Percentiles rank a stretch among this genome's conserved stretches.
Evolutionary conservation across 2,329 filamentous ascomycete species (phyloP).

Genomic region (Ophiostoma quercus): DNA sequence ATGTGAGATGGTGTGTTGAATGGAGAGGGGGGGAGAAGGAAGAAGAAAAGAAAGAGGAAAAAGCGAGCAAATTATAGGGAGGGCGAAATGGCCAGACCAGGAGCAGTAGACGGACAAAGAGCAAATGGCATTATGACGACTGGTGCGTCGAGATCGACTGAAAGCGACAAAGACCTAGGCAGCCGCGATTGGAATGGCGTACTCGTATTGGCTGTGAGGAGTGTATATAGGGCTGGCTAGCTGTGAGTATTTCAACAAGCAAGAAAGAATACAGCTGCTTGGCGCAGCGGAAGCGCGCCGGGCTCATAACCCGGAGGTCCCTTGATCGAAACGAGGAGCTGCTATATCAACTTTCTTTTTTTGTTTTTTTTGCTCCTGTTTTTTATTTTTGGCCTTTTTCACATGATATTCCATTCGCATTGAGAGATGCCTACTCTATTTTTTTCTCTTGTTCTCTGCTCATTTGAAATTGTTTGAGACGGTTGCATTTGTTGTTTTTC

Average conservation of each 20-base stretch:
- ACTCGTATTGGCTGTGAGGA: not conserved
- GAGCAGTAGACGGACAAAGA: conserved; percentile 3
- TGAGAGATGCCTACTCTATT: not conserved
- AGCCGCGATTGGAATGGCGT: conserved; percentile 2
- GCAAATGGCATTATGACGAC: not conserved
- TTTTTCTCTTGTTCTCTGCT: not conserved
- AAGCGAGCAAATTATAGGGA: not conserved
- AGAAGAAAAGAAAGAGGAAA: not conserved
- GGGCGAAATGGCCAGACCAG: not conserved
- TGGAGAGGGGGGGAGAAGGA: not conserved
- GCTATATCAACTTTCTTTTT: conserved; percentile 15
- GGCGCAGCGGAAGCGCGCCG: conserved; percentile 26
- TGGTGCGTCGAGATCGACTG: not conserved
- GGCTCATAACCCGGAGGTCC: conserved; percentile 27
- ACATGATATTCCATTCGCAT: not conserved
- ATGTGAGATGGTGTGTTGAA: not conserved
- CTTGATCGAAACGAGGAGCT: conserved; percentile 8
- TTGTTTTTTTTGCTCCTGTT: not conserved
- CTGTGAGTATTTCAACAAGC: not conserved
- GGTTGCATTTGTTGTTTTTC: not conserved
- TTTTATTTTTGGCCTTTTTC: not conserved
- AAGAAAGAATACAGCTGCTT: conserved; percentile 22
- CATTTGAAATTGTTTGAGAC: not conserved
- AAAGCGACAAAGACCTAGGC: not conserved
- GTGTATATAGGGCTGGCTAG: not conserved